Conservation (phyloP, 352 stramenopile species). For the Blastocystis sp. region DNA sequence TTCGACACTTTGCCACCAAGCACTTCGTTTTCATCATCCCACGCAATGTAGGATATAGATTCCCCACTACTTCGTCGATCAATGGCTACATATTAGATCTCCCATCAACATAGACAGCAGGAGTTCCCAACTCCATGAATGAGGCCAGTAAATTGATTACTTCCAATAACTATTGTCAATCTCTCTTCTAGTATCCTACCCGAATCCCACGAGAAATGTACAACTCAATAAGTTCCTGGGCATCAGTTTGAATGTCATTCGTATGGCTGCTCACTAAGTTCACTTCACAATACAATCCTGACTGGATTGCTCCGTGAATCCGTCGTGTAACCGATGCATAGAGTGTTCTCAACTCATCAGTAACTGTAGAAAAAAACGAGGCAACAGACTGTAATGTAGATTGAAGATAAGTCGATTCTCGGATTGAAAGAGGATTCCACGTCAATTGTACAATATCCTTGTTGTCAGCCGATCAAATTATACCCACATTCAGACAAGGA, state of each 20-base stretch:
- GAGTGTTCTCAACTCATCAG: neutral
- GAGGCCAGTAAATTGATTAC: slow-evolving; percentile 35
- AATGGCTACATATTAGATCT: neutral
- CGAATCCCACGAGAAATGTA: neutral
- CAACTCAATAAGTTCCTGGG: slow-evolving; percentile 5
- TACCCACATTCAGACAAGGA: neutral
- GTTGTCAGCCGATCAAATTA: neutral
- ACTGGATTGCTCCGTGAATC: neutral
- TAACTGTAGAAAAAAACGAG: slow-evolving; percentile 6
- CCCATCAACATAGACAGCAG: neutral
- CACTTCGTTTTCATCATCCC: neutral
- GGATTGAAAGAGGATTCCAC: slow-evolving; percentile 15
- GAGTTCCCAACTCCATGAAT: slow-evolving; percentile 16
- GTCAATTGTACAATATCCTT: neutral
- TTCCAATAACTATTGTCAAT: neutral
- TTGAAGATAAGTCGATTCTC: neutral
- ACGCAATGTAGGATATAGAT: neutral
- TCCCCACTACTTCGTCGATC: neutral
- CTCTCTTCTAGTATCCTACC: neutral
- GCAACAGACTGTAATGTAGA: neutral
- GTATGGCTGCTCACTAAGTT: neutral
- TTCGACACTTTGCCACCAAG: neutral
- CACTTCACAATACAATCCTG: neutral
- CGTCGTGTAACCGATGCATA: neutral
- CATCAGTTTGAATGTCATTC: neutral